Evolutionary conservation across 2,329 filamentous ascomycete genomes (phyloP).

Genomic region (Alternaria novae-zelandiae): DNA sequence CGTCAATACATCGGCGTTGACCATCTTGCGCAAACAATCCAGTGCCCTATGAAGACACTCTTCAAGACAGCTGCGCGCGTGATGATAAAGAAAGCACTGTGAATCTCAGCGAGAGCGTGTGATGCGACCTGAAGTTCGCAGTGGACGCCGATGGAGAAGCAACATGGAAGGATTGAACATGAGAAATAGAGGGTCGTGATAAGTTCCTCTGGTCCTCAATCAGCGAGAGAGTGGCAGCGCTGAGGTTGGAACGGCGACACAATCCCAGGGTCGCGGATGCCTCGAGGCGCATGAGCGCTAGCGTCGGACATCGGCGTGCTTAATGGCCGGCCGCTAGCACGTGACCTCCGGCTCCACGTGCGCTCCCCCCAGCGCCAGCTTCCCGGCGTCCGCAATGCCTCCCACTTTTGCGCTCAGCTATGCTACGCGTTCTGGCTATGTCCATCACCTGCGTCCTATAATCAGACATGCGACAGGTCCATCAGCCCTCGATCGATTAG

Average conservation of each 20-base stretch:
- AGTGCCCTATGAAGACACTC: too few species aligned
- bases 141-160: neutral
- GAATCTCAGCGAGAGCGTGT: neutral
- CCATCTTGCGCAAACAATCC: slow-evolving; percentile 4
- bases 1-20: neutral
- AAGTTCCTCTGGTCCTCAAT: neutral
- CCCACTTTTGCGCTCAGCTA: neutral
- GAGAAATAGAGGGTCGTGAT: neutral
- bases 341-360: neutral
- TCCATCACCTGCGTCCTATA: neutral
- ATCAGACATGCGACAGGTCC: neutral
- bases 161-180: rapidly evolving
- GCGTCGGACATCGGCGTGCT: neutral
- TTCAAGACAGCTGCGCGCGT: neutral
- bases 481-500: neutral
- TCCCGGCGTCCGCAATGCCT: neutral
- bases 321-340: neutral
- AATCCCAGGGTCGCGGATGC: neutral
- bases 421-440: neutral
- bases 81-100: neutral
- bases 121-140: neutral
- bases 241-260: neutral
- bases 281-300: too few species aligned
- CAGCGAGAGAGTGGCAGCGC: neutral
- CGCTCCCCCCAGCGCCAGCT: neutral